Evolutionary conservation across 768 basidiomycete species (phyloP).

Genomic region (Serendipita indica): DNA sequence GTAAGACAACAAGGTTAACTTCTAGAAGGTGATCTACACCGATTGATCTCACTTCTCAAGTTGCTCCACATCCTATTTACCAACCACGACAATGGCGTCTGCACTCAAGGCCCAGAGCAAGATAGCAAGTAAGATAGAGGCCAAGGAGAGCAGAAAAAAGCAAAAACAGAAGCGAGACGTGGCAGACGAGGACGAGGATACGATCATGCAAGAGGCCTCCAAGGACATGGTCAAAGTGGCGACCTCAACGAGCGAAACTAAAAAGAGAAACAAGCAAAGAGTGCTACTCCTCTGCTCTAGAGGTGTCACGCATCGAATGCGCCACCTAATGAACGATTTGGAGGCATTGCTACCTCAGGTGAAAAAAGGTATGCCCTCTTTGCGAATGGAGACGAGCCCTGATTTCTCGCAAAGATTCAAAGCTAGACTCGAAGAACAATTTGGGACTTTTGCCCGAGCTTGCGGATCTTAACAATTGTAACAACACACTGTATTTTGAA

Average conservation of each 20-base stretch:
- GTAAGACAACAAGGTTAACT: too few relatives aligned
- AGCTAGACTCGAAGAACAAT: slow-evolving; percentile 93
- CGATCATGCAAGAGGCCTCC: slow-evolving; percentile 27
- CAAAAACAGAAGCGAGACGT: slow-evolving; percentile 50
- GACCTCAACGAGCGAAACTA: slow-evolving; percentile 20
- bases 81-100: slow-evolving; percentile 13
- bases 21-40: too few relatives aligned
- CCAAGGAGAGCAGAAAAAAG: slow-evolving; percentile 26
- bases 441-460: slow-evolving; percentile 86
- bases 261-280: slow-evolving; percentile 82
- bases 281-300: slow-evolving; percentile 85
- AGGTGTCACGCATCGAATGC: slow-evolving; percentile 90
- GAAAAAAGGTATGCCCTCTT: slow-evolving; percentile 65
- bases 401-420: slow-evolving; percentile 50
- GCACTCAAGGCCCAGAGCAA: slow-evolving; percentile 14
- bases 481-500: slow-evolving; percentile 95
- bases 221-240: slow-evolving; percentile 16
- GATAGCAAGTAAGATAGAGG: slow-evolving; percentile 11
- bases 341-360: slow-evolving; percentile 82
- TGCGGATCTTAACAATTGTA: slow-evolving; percentile 93
- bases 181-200: slow-evolving; percentile 28
- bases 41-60: too few relatives aligned
- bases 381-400: neutral
- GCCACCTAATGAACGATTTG: slow-evolving; percentile 92
- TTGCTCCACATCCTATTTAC: too few relatives aligned